phyloP scores from a whole-genome alignment of 331 rosid genomes.

The Pyracantha coccinea region DNA sequence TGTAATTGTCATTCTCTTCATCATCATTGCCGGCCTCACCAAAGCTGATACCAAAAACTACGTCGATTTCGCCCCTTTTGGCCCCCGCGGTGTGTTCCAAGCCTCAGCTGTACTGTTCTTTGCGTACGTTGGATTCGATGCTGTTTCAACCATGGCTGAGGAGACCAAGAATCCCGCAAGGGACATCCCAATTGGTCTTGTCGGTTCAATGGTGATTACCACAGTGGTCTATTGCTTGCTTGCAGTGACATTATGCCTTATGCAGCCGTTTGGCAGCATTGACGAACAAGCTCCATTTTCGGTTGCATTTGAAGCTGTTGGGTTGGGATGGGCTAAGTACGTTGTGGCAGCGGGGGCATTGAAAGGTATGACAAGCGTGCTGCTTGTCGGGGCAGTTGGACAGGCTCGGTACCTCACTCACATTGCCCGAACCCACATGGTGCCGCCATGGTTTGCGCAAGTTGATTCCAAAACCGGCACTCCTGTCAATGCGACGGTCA shows the following conservation, averaged over 20 bases:
- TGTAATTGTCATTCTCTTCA: constrained; percentile 49
- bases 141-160: constrained; percentile 81
- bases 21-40: constrained; percentile 58
- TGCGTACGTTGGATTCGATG: constrained; percentile 83
- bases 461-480: constrained; percentile 61
- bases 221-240: constrained; percentile 44
- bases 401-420: constrained; percentile 89
- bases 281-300: constrained; percentile 59
- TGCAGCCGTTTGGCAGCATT: constrained; percentile 25
- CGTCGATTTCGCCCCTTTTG: constrained; percentile 23
- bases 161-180: constrained; percentile 70
- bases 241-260: constrained; percentile 62
- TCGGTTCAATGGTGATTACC: constrained; percentile 64
- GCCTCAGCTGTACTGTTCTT: constrained; percentile 83
- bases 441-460: constrained; percentile 80
- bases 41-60: constrained; percentile 57
- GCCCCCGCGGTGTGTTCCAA: constrained; percentile 43
- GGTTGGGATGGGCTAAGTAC: constrained; percentile 87
- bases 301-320: constrained; percentile 54
- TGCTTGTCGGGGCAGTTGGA: constrained; percentile 65
- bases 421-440: constrained; percentile 83
- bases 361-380: constrained; percentile 85
- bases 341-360: constrained; percentile 67
- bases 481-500: constrained; percentile 57
- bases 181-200: constrained; percentile 88